Base-by-base conservation (phyloP, 345 rosid species). In the Hibiscus mutabilis region DNA sequence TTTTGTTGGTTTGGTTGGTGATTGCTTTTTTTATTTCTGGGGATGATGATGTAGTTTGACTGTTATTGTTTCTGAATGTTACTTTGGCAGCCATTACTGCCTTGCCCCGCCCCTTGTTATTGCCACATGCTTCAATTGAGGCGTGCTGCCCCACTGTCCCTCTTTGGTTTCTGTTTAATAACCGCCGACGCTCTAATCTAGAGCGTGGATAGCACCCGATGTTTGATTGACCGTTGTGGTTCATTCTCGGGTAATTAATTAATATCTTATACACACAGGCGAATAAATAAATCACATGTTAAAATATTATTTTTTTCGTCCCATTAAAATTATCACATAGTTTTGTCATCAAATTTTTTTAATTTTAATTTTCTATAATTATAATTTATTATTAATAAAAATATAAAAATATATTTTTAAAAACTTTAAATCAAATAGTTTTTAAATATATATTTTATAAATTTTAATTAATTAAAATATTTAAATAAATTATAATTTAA, bases 1-100 rank as follows among this genome's bases (percentile, higher is more conserved):
- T 24, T 53, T 53, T 18, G 55, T 3, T 15, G 40, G 73, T 63
- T 65, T 59, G 74, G 46, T 60, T 61, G 66, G 35, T 60, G 60
- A 75, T 77, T 21, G 35, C 10, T 42, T 22, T 59, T 42, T 57
- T 11, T 53, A 16, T 53, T 53, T 8, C 2, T 6, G 57, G 58
- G 24, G 22, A 0, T 1, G 6, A 2, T 11, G 60, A 56, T 12
- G 60, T 4, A 2, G 6, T 57, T n/a, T 57, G 56, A 57, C 66
- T 42, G 73, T 59, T 70, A 35, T 35, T 3, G 1, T 24, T 22
- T 37, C 73, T 24, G 52, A 24, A 60, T 24, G 66, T 59, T 58
- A 16, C 37, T 58, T 55, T 53, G 37, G 22, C 58, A 6, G 58
- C 25, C 58, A 53, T 53, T 55, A 55, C 59, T 55, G 59, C 25